Percentiles rank a stretch among this genome's conserved stretches.
phyloP scores from a whole-genome alignment of 305 asterid species.

The Fraxinus velutina region DNA sequence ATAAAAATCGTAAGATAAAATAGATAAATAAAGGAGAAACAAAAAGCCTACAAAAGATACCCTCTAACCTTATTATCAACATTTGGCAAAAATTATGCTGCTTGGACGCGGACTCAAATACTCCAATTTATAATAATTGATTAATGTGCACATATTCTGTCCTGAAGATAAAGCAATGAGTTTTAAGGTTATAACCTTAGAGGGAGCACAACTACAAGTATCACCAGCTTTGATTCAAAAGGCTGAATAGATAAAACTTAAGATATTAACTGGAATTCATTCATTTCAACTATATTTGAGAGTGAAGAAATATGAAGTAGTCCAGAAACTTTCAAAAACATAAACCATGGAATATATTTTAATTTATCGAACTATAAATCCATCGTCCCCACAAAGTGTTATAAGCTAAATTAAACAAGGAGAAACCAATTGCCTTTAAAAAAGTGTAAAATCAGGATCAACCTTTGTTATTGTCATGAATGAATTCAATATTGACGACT shows the following conservation, averaged over 20 bases:
- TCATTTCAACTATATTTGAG: not conserved
- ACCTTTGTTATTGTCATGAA: conserved; percentile 86
- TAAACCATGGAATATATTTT: not conserved
- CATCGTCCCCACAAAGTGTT: not conserved
- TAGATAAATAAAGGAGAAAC: not conserved
- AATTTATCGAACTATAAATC: not conserved
- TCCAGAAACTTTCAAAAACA: not conserved
- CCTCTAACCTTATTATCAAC: not conserved
- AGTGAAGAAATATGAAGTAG: not conserved
- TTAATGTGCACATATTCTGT: not conserved
- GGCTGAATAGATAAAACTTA: not conserved
- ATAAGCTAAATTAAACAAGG: not conserved
- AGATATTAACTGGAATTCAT: not conserved
- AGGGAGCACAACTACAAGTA: not conserved
- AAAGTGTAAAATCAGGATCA: conserved; percentile 14
- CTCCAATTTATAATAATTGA: not conserved
- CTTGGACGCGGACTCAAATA: not conserved
- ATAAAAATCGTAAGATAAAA: not conserved
- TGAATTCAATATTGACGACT: conserved; percentile 71
- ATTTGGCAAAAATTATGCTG: not conserved
- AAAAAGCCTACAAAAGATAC: not conserved
- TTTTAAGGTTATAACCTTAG: not conserved
- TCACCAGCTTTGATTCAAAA: not conserved
- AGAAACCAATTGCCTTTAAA: not conserved
- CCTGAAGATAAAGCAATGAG: not conserved